Conservation (phyloP, 345 rosid genomes). For the Toxicodendron radicans region DNA sequence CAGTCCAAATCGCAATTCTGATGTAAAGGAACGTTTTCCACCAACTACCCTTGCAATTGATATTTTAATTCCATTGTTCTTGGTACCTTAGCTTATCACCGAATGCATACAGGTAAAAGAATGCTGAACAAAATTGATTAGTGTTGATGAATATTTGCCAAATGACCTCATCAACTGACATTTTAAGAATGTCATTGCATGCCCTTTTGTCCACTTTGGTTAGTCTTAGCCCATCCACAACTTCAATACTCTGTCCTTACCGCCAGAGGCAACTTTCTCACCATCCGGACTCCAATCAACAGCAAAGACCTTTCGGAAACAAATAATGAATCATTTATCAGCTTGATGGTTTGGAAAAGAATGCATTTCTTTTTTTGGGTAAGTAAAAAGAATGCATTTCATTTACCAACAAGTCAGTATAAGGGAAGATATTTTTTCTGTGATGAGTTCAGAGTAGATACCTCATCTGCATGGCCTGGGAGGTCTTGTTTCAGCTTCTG, state of each 20-base stretch:
- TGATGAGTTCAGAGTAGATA: slow-evolving; percentile 19
- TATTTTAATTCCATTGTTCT: background rate
- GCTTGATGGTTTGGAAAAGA: background rate
- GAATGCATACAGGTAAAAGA: background rate
- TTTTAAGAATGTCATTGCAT: background rate
- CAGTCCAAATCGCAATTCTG: background rate
- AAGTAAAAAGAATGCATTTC: background rate
- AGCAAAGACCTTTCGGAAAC: slow-evolving; percentile 61
- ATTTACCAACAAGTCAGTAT: background rate
- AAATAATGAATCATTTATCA: slow-evolving; percentile 11
- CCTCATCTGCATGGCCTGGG: slow-evolving; percentile 97
- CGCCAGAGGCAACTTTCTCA: slow-evolving; percentile 97
- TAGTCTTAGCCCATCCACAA: slow-evolving; percentile 78
- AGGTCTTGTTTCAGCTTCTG: slow-evolving; percentile 87
- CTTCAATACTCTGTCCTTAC: slow-evolving; percentile 86
- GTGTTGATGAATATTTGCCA: background rate
- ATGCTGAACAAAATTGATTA: background rate
- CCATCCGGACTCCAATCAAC: slow-evolving; percentile 99
- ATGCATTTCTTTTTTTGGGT: slow-evolving; percentile 7
- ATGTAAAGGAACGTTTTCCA: background rate
- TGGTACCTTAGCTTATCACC: background rate
- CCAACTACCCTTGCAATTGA: background rate
- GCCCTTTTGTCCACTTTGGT: slow-evolving; percentile 1
- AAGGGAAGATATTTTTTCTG: background rate
- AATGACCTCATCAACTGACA: background rate